phyloP scores from a whole-genome alignment of 2,329 filamentous ascomycete genomes.

The Pestalotiopsis sp. region DNA sequence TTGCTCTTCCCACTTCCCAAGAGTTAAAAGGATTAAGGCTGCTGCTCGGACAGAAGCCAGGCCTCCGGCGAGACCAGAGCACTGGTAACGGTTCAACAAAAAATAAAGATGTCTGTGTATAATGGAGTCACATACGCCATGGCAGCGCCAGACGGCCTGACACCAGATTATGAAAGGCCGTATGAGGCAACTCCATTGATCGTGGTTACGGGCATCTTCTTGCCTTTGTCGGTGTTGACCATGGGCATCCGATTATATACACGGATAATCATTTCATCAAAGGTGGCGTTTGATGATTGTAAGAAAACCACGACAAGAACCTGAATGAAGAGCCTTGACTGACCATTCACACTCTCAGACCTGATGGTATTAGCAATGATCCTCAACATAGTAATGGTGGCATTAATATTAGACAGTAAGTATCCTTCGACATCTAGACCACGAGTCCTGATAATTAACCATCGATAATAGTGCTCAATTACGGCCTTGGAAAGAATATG shows the following conservation, averaged over 20 bases:
- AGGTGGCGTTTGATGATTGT: constrained; percentile 23
- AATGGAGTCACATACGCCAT: constrained; percentile 19
- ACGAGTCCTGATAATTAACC: not conserved
- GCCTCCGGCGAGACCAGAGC: not conserved
- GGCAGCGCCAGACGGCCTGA: constrained; percentile 18
- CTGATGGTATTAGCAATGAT: constrained; percentile 17
- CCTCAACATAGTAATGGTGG: constrained; percentile 12
- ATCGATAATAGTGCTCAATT: constrained; percentile 22
- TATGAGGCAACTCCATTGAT: constrained; percentile 15
- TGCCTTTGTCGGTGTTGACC: constrained; percentile 18
- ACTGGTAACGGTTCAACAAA: not conserved
- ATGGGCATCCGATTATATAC: constrained; percentile 21
- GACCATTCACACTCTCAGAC: constrained; percentile 2
- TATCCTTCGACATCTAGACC: not conserved
- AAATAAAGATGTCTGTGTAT: constrained; percentile 20
- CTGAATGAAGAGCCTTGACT: not conserved
- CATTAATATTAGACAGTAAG: constrained; percentile 17
- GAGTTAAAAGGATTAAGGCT: not conserved
- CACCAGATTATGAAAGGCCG: constrained; percentile 14
- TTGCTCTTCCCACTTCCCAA: not conserved
- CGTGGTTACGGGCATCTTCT: constrained; percentile 17
- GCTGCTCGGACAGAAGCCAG: not conserved
- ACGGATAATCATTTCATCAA: constrained; percentile 16
- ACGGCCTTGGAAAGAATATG: constrained; percentile 23
- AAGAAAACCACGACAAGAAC: not conserved